Conservation (phyloP, 352 stramenopile species). For the Aphanomyces astaci region DNA sequence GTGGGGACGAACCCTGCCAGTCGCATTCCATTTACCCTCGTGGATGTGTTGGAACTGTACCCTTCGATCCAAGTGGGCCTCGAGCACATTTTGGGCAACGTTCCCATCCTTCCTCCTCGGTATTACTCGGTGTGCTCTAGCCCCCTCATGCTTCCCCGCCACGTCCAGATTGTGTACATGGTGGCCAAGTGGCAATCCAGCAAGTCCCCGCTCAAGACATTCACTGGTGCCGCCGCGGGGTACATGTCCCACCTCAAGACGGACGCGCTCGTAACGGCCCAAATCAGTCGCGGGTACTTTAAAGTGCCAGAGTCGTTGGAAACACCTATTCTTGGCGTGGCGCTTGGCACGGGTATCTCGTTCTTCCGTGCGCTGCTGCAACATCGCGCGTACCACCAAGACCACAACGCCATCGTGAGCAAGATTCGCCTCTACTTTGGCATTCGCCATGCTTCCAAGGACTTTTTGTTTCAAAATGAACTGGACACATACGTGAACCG, state of each 20-base stretch:
- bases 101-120: slow-evolving; percentile 80
- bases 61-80: slow-evolving; percentile 26
- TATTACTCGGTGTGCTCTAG: slow-evolving; percentile 89
- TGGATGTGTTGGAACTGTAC: slow-evolving; percentile 15
- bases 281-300: slow-evolving; percentile 69
- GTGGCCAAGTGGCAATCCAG: slow-evolving; percentile 82
- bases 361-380: slow-evolving; percentile 89
- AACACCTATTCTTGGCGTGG: slow-evolving; percentile 79
- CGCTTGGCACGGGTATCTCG: slow-evolving; percentile 82
- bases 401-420: slow-evolving; percentile 40
- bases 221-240: slow-evolving; percentile 41
- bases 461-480: slow-evolving; percentile 95
- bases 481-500: slow-evolving; percentile 76
- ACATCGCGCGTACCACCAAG: slow-evolving; percentile 63
- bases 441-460: slow-evolving; percentile 85
- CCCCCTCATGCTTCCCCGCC: slow-evolving; percentile 77
- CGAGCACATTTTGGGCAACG: slow-evolving; percentile 50
- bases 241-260: slow-evolving; percentile 44
- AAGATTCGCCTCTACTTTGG: slow-evolving; percentile 92
- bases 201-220: slow-evolving; percentile 52
- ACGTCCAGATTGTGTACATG: slow-evolving; percentile 79
- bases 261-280: slow-evolving; percentile 53
- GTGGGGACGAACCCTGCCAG: neutral
- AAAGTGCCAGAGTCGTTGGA: slow-evolving; percentile 57
- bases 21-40: slow-evolving; percentile 15